Base-by-base conservation (phyloP, 2,329 filamentous ascomycete genomes). In the Colletotrichum tofieldiae region DNA sequence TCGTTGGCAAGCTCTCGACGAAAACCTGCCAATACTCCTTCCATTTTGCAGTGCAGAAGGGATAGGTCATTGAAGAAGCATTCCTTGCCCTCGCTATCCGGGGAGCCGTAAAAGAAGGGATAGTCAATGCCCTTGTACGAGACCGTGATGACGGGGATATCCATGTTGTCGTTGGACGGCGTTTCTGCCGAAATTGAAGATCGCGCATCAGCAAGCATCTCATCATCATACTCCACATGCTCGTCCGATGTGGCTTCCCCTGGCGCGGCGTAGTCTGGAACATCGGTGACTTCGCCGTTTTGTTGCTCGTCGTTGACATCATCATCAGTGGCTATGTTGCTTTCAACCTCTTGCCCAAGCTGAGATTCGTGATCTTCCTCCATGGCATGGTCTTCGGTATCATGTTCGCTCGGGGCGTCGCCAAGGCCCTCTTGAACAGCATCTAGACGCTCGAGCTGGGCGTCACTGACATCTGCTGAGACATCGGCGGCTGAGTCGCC, bases 1-100 rank as follows among this genome's bases (percentile, higher is more conserved):
- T 88, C 87, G 49, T 83, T 81, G 23, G 79, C 77, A 18, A 89
- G 81, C 73, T 88, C 85, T 8, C 79, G 77, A 39, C 87, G 85
- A 39, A 89, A 79, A 6, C 81, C 82, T 23, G 80, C 77, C 61
- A 89, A 76, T 14, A 89, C 79, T 9, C 81, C 79, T 23, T 85
- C 83, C 61, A 89, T 82, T 2, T 82, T 83, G 14, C 82, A 80
- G 49, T 86, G 82, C 23, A 88, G 75, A 3, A 84, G 79, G 18
- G 81, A 81, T 1, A 77, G 73, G 47, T 85, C 82, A 9, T 85
- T 81, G 49, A 89, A 86, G 73, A 88, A 89, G 11, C 85, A 84
- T 76, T 79, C 77, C 35, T 81, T 77, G 5, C 80, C 79, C 55
- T 82, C 79, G 43, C 73, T 74, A 26, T 68, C 71, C 2, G 67